Evolutionary conservation across 306 rosid species (phyloP).

Genomic region (Cucurbita moschata): DNA sequence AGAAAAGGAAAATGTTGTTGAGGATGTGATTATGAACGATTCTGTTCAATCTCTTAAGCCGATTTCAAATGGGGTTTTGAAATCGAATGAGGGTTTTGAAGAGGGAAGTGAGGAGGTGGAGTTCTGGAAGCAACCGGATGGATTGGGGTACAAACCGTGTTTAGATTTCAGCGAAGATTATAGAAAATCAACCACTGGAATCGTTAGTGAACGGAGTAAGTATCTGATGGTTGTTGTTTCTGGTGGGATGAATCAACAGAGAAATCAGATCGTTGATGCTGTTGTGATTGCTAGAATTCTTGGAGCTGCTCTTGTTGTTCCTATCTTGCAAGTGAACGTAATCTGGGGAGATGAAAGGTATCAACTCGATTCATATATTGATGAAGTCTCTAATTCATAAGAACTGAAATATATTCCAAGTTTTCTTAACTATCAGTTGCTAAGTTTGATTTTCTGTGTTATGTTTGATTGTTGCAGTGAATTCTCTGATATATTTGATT

Average conservation of each 20-base stretch:
- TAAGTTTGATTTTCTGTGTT: conserved; percentile 5
- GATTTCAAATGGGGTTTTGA: conserved; percentile 17
- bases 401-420: background rate
- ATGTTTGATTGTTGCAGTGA: conserved; percentile 47
- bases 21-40: conserved; percentile 10
- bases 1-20: conserved; percentile 5
- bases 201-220: conserved; percentile 43
- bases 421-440: background rate
- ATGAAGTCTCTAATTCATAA: background rate
- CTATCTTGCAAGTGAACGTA: conserved; percentile 84
- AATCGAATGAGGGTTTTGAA: conserved; percentile 18
- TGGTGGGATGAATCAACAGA: conserved; percentile 97
- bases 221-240: conserved; percentile 78
- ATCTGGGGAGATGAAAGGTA: conserved; percentile 99
- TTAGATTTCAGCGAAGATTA: conserved; percentile 50
- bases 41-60: conserved; percentile 7
- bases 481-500: conserved; percentile 84
- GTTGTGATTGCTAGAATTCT: conserved; percentile 96
- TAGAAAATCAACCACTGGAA: conserved; percentile 27
- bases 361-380: background rate
- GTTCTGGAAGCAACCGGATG: conserved; percentile 88
- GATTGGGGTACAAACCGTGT: conserved; percentile 74
- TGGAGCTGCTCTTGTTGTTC: conserved; percentile 89
- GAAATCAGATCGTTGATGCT: conserved; percentile 97
- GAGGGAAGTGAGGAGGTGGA: conserved; percentile 13